Conservation (phyloP, 2,329 filamentous ascomycete species). For the Myriosclerotinia duriaeana region DNA sequence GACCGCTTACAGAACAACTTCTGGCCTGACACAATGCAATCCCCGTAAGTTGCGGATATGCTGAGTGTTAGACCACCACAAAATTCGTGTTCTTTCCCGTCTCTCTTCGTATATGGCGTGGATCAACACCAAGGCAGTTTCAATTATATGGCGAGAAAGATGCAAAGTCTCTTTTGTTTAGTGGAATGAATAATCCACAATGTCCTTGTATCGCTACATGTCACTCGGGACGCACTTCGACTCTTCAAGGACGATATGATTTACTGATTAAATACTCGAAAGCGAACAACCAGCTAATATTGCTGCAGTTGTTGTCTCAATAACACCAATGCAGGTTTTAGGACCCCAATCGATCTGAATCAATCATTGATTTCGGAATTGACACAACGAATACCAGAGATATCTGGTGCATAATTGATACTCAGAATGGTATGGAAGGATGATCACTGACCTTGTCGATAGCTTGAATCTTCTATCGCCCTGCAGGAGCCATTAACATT, state of each 20-base stretch:
- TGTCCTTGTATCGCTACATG: background rate
- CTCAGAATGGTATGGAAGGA: background rate
- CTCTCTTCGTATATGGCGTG: too few species aligned
- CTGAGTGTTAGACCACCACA: too few species aligned
- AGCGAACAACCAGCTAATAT: background rate
- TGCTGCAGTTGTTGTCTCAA: background rate
- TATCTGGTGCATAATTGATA: background rate
- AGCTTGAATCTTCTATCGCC: background rate
- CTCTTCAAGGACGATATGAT: too few species aligned
- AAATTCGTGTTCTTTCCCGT: too few species aligned
- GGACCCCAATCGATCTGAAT: background rate
- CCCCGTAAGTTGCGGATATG: too few species aligned
- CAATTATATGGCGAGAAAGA: too few species aligned
- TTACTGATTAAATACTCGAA: background rate
- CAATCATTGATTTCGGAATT: background rate
- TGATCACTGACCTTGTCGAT: background rate
- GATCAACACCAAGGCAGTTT: too few species aligned
- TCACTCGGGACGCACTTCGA: background rate
- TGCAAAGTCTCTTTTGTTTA: too few species aligned
- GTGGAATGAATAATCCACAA: too few species aligned
- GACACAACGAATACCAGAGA: background rate
- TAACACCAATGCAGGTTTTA: background rate
- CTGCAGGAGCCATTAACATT: background rate
- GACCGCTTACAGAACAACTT: too few species aligned
- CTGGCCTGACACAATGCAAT: too few species aligned